Evolutionary conservation across 2,329 filamentous ascomycete species (phyloP), one percentile per base, ranked within the genome.

Genomic region (Diaporthe eres): DNA sequence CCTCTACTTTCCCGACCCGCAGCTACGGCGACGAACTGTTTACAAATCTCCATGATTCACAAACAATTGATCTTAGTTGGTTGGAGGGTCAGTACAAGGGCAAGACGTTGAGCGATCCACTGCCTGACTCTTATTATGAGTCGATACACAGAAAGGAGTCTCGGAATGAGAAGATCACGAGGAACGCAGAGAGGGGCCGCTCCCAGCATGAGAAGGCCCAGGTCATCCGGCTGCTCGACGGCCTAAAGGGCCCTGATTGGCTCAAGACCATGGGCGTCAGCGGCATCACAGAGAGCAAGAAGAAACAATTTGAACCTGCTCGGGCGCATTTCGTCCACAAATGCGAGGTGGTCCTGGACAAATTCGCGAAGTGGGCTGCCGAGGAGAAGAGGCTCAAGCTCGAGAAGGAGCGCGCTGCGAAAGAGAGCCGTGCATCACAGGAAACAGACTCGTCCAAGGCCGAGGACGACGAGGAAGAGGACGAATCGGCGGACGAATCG

Each of bases 221-320:
- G 79, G 90, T 93, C 55, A 88, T 91, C 72, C 88, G 91, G 47
- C 84, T 93, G 22, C 88, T 98, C 9, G 95, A 97, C 72, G 95
- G 95, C 25, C 89, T 99, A 1, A 94, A 95, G 82, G 94, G 96
- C 3, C 95, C 94, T 75, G 97, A 98, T 84, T 99, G 97, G 97
- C 88, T 98, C 74, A 93, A 94, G 77, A 91, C 96, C 5, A 95
- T 99, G 92, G 97, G 96, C 37, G 93, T 98, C 47, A 96, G 92
- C 78, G 95, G 91, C 28, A 86, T 97, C 51, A 97, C 95, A 0
- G 96, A 98, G 81, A 92, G 92, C 31, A 94, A 95, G 81, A 96
- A 95, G 85, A 97, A 94, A 83, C 90, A 93, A 42, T 98, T 95
- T 83, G 95, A 98, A 83, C 92, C 94, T 3, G 97, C 97, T 77